A percentile compares a stretch with the other conserved stretches of the same genome.
Evolutionary conservation across 2,329 filamentous ascomycete genomes (phyloP).

Genomic region (Colletotrichum musae): DNA sequence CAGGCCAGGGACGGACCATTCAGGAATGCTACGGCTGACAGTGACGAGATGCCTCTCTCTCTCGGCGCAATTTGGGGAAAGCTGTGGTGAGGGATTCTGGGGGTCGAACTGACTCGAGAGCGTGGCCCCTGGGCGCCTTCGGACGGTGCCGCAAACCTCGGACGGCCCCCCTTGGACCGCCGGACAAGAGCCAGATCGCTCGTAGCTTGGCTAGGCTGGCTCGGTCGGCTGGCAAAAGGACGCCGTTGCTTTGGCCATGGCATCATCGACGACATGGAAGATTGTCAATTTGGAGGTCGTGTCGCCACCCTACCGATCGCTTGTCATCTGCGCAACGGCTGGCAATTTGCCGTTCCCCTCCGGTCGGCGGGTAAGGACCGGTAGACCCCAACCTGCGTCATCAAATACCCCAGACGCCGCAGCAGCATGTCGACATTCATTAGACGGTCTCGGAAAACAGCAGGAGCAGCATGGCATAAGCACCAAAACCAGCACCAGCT

Average conservation of each 20-base stretch:
- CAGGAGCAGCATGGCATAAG: constrained; percentile 12
- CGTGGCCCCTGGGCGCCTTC: constrained; percentile 37
- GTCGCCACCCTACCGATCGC: constrained; percentile 22
- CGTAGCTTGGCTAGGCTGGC: constrained; percentile 26
- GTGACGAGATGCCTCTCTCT: background rate
- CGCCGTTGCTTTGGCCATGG: constrained; percentile 33
- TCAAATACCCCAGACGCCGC: constrained; percentile 33
- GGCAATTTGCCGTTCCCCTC: constrained; percentile 19
- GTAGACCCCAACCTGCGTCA: constrained; percentile 24
- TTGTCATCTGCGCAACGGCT: constrained; percentile 20
- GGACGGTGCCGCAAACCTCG: constrained; percentile 41
- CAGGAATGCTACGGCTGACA: constrained; percentile 25
- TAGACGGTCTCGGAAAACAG: constrained; percentile 27
- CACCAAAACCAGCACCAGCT: constrained; percentile 8
- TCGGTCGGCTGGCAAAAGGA: constrained; percentile 15
- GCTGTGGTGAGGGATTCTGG: constrained; percentile 11
- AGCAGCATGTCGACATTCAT: constrained; percentile 37
- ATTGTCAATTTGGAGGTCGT: constrained; percentile 6
- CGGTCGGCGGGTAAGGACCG: constrained; percentile 26
- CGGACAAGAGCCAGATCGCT: constrained; percentile 32
- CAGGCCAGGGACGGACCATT: background rate
- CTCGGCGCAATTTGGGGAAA: background rate
- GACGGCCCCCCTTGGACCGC: constrained; percentile 37
- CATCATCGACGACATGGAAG: constrained; percentile 17
- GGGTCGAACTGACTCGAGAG: constrained; percentile 36